phyloP scores from a whole-genome alignment of 1,284 basidiomycete genomes.

The Pascua sp. region DNA sequence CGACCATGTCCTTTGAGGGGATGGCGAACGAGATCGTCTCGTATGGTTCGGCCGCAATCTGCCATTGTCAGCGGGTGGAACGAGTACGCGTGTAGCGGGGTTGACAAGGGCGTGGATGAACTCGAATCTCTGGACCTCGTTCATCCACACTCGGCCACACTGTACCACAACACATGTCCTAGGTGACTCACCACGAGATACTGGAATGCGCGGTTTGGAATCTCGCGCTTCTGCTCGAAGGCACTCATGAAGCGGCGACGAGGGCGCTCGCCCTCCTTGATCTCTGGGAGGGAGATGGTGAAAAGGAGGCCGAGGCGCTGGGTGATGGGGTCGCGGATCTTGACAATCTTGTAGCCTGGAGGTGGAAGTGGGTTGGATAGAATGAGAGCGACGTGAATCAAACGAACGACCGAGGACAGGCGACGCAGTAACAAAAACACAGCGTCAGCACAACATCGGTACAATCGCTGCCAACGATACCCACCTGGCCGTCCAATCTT shows the following conservation, averaged over 20 bases:
- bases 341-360: conserved; percentile 52
- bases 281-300: conserved; percentile 91
- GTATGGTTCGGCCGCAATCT: conserved; percentile 98
- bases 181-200: conserved; percentile 79
- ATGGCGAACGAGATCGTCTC: conserved; percentile 98
- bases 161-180: no score
- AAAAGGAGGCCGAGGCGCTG: conserved; percentile 82
- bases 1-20: conserved; percentile 91
- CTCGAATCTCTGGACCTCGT: no score
- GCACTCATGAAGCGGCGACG: conserved; percentile 94
- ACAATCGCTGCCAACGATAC: conserved; percentile 10
- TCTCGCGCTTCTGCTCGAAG: conserved; percentile 95
- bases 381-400: background rate
- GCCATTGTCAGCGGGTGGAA: conserved; percentile 5
- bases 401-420: conserved; percentile 14
- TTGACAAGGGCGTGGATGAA: no score
- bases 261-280: conserved; percentile 80
- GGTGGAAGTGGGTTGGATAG: background rate
- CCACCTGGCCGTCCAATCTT: conserved; percentile 91
- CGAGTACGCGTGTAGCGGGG: no score
- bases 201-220: conserved; percentile 92
- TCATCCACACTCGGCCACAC: background rate
- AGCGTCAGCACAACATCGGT: background rate
- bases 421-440: background rate
- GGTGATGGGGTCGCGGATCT: conserved; percentile 53